Evolutionary conservation across 768 basidiomycete species (phyloP).

Genomic region (Phylloporus sp.): DNA sequence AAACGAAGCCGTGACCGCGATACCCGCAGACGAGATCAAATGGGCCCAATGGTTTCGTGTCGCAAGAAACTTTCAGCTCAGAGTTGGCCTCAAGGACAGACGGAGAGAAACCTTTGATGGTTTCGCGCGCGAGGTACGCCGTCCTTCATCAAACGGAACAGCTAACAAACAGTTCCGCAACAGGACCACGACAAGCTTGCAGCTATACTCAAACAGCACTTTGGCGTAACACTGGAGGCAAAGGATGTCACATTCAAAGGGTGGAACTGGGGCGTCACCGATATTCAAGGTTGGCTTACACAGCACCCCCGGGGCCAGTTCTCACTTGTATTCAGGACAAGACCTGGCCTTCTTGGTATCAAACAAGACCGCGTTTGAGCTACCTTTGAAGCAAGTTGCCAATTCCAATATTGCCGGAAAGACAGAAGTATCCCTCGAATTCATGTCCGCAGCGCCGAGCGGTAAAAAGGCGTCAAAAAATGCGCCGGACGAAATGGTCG

Average conservation of each 20-base stretch:
- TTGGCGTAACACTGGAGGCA: constrained; percentile 76
- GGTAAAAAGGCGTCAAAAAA: constrained; percentile 40
- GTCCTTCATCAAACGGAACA: not conserved
- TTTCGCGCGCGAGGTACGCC: constrained; percentile 75
- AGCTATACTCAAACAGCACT: constrained; percentile 78
- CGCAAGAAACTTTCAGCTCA: constrained; percentile 86
- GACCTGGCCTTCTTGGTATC: constrained; percentile 90
- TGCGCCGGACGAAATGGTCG: constrained; percentile 80
- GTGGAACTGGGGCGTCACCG: constrained; percentile 98
- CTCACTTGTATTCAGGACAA: constrained; percentile 50
- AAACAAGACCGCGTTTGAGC: constrained; percentile 82
- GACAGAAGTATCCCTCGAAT: constrained; percentile 99
- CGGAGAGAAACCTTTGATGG: constrained; percentile 87
- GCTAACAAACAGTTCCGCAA: not conserved
- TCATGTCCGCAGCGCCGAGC: constrained; percentile 47
- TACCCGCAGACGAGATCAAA: constrained; percentile 71
- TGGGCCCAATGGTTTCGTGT: constrained; percentile 91
- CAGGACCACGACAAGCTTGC: constrained; percentile 91
- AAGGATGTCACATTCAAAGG: constrained; percentile 88
- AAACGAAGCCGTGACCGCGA: constrained; percentile 53
- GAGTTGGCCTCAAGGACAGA: constrained; percentile 74
- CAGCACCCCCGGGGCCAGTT: not conserved
- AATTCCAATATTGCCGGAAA: constrained; percentile 98
- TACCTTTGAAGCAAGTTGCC: constrained; percentile 80
- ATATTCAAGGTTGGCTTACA: constrained; percentile 74